Base-by-base conservation (phyloP, 169 alveolate species). In the Babesia divergens region DNA sequence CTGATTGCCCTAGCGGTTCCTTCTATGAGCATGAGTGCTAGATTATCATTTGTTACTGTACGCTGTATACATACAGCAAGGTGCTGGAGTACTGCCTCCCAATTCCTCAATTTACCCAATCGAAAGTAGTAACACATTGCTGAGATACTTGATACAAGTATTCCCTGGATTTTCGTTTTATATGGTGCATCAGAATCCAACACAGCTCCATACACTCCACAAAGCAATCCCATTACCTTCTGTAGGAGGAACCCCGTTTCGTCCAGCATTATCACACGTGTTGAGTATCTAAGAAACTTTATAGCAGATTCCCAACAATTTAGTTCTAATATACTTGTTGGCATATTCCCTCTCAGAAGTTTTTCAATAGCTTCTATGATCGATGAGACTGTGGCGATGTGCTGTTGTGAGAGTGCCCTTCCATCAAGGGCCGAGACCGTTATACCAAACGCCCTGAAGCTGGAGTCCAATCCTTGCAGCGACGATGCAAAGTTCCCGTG, bases 1-100 rank as follows among this genome's bases (percentile, higher is more conserved):
- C 72, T 56, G 40, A 59, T 56, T 14, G 72, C 82, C 29, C 18
- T 20, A 26, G 65, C 70, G 16, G 65, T 70, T 9, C 82, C 82
- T 20, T 70, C 82, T 20, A 70, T 47, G 13, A 70, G 60, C 51
- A 58, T 58, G 16, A 59, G 6, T 13, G 50, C 29, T 18, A 24
- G 43, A 0, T 7, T 22, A 14, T 49, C 34, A 3, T 66, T 50
- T 37, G 31, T 55, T 14, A 29, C 67, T 9, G 67, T 56, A 11
- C 53, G 51, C 20, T 51, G 68, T 20, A 66, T 49, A 22, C 77
- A 66, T 18, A 51, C 18, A 4, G 47, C 77, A 0, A 66, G 67
- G 9, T 37, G 20, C 26, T 52, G 65, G 16, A 66, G 31, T 0
- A 66, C 22, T 20, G 77, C 55, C 44, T 66, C 68, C 67, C 77